Percentiles rank a stretch among this genome's conserved stretches.
Evolutionary conservation across 1,139 yeast species (phyloP).

Genomic region (Groenewaldozyma sp.): DNA sequence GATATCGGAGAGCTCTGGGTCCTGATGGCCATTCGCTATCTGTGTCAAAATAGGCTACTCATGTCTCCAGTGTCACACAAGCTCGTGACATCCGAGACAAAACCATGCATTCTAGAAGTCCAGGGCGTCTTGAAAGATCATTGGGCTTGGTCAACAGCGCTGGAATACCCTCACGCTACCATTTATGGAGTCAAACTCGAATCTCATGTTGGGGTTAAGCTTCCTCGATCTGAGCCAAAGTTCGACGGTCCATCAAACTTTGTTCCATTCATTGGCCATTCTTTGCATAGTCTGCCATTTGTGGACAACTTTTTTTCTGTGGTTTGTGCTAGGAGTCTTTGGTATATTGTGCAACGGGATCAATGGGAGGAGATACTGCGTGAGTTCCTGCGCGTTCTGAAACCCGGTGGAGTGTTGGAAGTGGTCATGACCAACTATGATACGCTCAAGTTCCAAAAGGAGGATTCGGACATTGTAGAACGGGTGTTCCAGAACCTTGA

Average conservation of each 20-base stretch:
- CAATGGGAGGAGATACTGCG: conserved; percentile 31
- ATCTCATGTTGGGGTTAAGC: not conserved
- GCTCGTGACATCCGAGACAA: conserved; percentile 2
- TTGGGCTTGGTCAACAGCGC: conserved; percentile 36
- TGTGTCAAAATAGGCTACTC: conserved; percentile 20
- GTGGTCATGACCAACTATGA: conserved; percentile 27
- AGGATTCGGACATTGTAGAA: conserved; percentile 21
- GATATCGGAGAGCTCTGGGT: conserved; percentile 28
- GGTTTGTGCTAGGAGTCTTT: conserved; percentile 27
- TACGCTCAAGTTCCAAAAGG: conserved; percentile 18
- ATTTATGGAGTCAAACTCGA: conserved; percentile 27
- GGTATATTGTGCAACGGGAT: conserved; percentile 23
- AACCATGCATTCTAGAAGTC: conserved; percentile 21
- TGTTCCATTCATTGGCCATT: conserved; percentile 24
- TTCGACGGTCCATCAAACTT: conserved; percentile 27
- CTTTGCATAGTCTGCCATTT: conserved; percentile 28
- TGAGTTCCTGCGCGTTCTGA: conserved; percentile 33
- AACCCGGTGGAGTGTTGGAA: conserved; percentile 35
- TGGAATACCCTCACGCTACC: conserved; percentile 29
- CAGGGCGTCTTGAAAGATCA: conserved; percentile 28
- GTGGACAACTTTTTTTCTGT: conserved; percentile 30
- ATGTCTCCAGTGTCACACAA: conserved; percentile 12
- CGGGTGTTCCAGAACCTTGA: conserved; percentile 20
- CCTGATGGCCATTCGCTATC: conserved; percentile 25
- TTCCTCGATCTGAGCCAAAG: conserved; percentile 3